phyloP scores from a whole-genome alignment of 2,329 filamentous ascomycete genomes.

The Aspergillus spinulosporus region DNA sequence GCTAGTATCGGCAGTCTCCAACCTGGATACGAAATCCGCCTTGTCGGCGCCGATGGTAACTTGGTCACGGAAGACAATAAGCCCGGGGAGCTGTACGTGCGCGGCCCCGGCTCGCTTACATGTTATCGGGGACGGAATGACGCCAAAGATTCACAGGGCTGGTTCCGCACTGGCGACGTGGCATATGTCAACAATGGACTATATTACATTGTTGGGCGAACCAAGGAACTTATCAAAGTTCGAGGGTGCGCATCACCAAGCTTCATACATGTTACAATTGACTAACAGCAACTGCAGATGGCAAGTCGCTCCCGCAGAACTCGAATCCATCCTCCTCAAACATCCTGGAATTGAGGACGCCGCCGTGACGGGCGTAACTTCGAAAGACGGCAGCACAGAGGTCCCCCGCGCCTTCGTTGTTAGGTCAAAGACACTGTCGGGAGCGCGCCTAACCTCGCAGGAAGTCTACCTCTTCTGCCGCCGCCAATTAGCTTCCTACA shows the following conservation, averaged over 20 bases:
- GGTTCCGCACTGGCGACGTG: conserved; percentile 49
- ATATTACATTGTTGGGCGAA: conserved; percentile 44
- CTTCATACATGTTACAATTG: not conserved
- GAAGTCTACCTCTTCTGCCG: conserved; percentile 48
- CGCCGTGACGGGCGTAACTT: conserved; percentile 48
- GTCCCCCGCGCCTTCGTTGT: conserved; percentile 52
- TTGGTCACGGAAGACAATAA: conserved; percentile 30
- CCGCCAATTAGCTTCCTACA: conserved; percentile 49
- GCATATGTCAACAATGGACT: conserved; percentile 38
- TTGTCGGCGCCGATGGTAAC: conserved; percentile 38
- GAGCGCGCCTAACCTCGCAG: conserved; percentile 35
- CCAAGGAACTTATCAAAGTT: conserved; percentile 51
- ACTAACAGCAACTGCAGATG: conserved; percentile 33
- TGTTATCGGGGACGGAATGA: conserved; percentile 40
- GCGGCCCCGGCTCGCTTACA: conserved; percentile 37
- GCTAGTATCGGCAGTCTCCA: conserved; percentile 52
- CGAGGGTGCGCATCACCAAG: conserved; percentile 38
- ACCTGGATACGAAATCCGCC: conserved; percentile 42
- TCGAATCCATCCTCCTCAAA: conserved; percentile 49
- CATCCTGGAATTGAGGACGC: conserved; percentile 48
- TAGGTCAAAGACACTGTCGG: conserved; percentile 25
- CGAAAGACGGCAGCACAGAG: conserved; percentile 35
- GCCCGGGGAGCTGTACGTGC: conserved; percentile 46
- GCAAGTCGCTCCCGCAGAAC: conserved; percentile 51
- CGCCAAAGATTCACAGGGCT: conserved; percentile 40